A percentile compares a stretch with the other conserved stretches of the same genome.
phyloP scores from a whole-genome alignment of 2,329 filamentous ascomycete genomes.

The Dactylellina leptospora region DNA sequence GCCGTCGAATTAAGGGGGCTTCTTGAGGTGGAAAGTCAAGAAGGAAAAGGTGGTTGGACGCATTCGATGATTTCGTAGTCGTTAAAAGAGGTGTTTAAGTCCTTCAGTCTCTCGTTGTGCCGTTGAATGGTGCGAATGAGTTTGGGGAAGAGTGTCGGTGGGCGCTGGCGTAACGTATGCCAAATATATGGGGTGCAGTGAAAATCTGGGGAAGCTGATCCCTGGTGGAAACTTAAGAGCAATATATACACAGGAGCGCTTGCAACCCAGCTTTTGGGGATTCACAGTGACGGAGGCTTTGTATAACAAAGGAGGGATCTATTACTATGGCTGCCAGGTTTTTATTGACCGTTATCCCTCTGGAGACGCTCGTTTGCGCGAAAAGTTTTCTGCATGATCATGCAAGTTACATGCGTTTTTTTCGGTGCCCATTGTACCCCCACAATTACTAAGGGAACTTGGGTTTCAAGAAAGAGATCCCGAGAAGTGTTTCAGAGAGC shows the following conservation, averaged over 20 bases:
- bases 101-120: neutral
- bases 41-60: constrained; percentile 19
- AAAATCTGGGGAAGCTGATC: constrained; percentile 51
- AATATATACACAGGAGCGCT: constrained; percentile 35
- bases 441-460: constrained; percentile 34
- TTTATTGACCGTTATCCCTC: constrained; percentile 23
- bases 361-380: constrained; percentile 22
- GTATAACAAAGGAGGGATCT: constrained; percentile 17
- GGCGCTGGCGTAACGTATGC: constrained; percentile 22
- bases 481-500: constrained; percentile 33
- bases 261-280: neutral
- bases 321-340: neutral
- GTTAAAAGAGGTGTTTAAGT: neutral
- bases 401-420: constrained; percentile 21
- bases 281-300: neutral
- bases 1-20: constrained; percentile 45
- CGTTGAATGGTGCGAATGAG: neutral
- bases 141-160: neutral
- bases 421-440: constrained; percentile 17
- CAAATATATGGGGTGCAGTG: constrained; percentile 43
- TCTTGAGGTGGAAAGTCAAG: constrained; percentile 25
- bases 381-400: constrained; percentile 34
- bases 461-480: constrained; percentile 19
- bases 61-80: constrained; percentile 30
- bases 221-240: constrained; percentile 16